A percentile compares a stretch with the other conserved stretches of the same genome.
phyloP scores from a whole-genome alignment of 441 rosid species.

The Bocquillonia castaneifolia region DNA sequence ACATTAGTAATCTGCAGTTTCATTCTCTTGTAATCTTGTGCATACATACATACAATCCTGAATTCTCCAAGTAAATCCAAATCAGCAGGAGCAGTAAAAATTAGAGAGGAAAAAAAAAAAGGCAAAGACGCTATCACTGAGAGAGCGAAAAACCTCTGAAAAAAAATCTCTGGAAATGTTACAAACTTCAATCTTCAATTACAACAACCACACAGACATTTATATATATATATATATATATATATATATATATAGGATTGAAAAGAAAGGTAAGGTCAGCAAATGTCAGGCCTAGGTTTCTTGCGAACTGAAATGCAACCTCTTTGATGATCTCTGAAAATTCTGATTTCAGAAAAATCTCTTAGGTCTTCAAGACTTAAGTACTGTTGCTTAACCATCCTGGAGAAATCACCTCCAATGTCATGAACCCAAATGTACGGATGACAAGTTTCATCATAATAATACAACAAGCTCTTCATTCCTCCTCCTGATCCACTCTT shows the following conservation, averaged over 20 bases:
- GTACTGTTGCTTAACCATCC: constrained; percentile 88
- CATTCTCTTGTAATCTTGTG: not conserved
- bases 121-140: no score
- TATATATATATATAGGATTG: not conserved
- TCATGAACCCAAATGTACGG: constrained; percentile 89
- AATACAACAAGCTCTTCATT: constrained; percentile 58
- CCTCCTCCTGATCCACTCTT: constrained; percentile 19
- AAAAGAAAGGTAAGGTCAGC: constrained; percentile 32
- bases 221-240: not conserved
- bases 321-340: constrained; percentile 58
- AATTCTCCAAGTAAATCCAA: constrained; percentile 2
- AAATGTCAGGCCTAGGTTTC: constrained; percentile 66
- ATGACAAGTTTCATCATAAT: constrained; percentile 67
- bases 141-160: no score
- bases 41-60: not conserved
- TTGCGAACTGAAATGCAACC: constrained; percentile 71
- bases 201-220: no score
- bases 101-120: not conserved
- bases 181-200: no score
- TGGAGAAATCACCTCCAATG: constrained; percentile 57
- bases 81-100: not conserved
- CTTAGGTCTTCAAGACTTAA: constrained; percentile 76
- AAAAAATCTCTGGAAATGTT: no score
- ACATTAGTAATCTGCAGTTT: not conserved
- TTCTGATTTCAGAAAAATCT: constrained; percentile 73